Percentiles rank a stretch among this genome's conserved stretches.
phyloP scores from a whole-genome alignment of 306 rosid species.

The Ceratonia siliqua region DNA sequence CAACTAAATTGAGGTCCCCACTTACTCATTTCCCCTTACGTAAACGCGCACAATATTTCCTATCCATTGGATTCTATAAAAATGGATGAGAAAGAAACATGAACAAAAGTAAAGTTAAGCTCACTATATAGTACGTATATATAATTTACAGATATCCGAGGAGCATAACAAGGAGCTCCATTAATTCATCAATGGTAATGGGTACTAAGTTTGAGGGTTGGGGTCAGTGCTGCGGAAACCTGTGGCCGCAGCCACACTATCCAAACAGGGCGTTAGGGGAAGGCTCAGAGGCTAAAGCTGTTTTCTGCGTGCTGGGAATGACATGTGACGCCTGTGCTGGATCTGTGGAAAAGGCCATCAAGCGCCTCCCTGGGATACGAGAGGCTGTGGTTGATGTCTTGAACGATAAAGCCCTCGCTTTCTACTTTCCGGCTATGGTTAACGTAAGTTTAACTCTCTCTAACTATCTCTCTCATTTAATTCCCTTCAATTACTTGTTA shows the following conservation, averaged over 20 bases:
- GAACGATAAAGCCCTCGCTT: slow-evolving; percentile 64
- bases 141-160: too few species aligned
- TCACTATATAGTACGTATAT: too few species aligned
- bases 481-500: too few species aligned
- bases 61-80: too few species aligned
- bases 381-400: slow-evolving; percentile 70
- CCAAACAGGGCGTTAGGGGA: slow-evolving; percentile 30
- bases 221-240: not conserved
- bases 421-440: slow-evolving; percentile 48
- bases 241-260: slow-evolving; percentile 63
- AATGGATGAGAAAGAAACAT: too few species aligned
- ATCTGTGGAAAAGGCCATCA: slow-evolving; percentile 69
- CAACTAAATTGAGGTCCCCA: too few species aligned
- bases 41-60: too few species aligned
- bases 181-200: too few species aligned
- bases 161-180: too few species aligned
- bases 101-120: too few species aligned
- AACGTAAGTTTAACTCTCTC: slow-evolving; percentile 48
- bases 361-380: slow-evolving; percentile 71
- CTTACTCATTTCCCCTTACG: too few species aligned
- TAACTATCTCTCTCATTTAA: not conserved
- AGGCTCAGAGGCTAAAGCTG: slow-evolving; percentile 44
- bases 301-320: slow-evolving; percentile 66
- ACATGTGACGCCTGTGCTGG: slow-evolving; percentile 82
- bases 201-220: too few species aligned